Base-by-base conservation (phyloP, 768 basidiomycete species). In the Phlebiopsis gigantea region DNA sequence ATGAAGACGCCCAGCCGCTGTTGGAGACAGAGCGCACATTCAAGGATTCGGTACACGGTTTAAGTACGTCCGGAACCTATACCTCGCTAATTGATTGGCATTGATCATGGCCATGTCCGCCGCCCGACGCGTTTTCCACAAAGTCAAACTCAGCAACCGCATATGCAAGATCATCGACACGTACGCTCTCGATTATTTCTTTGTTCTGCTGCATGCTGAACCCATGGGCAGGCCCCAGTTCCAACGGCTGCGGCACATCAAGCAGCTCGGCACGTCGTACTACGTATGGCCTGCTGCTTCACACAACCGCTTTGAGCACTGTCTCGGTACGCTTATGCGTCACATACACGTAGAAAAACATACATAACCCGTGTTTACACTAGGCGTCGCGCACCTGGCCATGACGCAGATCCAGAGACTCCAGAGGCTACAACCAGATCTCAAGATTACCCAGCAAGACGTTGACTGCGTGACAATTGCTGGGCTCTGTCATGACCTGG, bases 271-370 rank as follows among this genome's bases (percentile, higher is more conserved):
- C 0, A 81, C 86, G 4, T 79, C 87, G 0, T 85, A 82, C 61
- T 82, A 80, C 59, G 87, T 93, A 26, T 93, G 87, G 81, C 82
- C 85, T 0, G 80, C 87, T 1, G 91, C 87, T 0, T 79, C 86
- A 0, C 91, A 93, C 63, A 91, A 84, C 57, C 80, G 91, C 0
- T 92, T 93, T 61, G 90, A 93, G 62, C 90, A 93, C 65, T 86
- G 79, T 59, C 72, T 93, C n/a, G 90, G 90, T 87, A 50, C 22
- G 69, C 58, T 21, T 71, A 39, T 66, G 39, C 6, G 12, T 56
- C 9, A 44, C 19, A 24, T 42, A 19, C 51, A 0, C 1, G 31
- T 31, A 6, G 41, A 42, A 57, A 57, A 14, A 22, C 31, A 26
- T 8, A 30, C 46, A 25, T 57, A 55, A 49, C 50, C 42, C 14